Evolutionary conservation across 2,329 filamentous ascomycete genomes (phyloP), one percentile per base, ranked within the genome.

Genomic region (Aspergillus pseudonomiae): DNA sequence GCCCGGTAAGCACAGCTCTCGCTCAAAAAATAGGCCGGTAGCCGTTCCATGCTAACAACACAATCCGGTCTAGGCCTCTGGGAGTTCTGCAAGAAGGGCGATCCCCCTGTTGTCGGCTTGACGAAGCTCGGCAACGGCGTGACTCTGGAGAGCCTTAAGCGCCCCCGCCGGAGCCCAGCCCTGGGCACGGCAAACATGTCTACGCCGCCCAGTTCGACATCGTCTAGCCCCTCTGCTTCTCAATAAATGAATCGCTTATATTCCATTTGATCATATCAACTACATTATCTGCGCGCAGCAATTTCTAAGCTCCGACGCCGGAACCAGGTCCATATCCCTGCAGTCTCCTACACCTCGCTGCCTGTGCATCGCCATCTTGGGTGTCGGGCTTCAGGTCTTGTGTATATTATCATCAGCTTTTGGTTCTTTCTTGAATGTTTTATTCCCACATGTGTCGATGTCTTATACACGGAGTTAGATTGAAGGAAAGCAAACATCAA

Each of bases 71-170:
- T 63, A 81, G 79, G 81, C 54, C 73, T 81, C 75, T 99, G 93
- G 82, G 93, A 97, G 75, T 97, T 98, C 75, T 93, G 97, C 39
- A 93, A 90, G 83, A 97, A 92, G 80, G 93, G 93, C 9, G 95
- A 97, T 72, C 85, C 93, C 3, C 89, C 95, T 0, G 87, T 97
- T 43, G 94, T 99, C 75, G 95, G 95, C 34, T 88, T 97, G 67
- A 98, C 94, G 24, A 97, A 97, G 79, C 81, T 99, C 60, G 88
- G 85, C 43, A 84, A 93, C 64, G 93, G 93, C 10, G 78, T 96
- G 32, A 96, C 93, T 26, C 79, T 94, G 73, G 92, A 94, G 71
- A 89, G 91, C 48, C 81, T 99, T 75, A 95, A 93, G 83, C 88
- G 89, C 72, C 91, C 94, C 56, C 87, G 93, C 79, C 86, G 88